Evolutionary conservation across 192 early-diverging fungal species (phyloP).

Genomic region (Coemansia sp.): DNA sequence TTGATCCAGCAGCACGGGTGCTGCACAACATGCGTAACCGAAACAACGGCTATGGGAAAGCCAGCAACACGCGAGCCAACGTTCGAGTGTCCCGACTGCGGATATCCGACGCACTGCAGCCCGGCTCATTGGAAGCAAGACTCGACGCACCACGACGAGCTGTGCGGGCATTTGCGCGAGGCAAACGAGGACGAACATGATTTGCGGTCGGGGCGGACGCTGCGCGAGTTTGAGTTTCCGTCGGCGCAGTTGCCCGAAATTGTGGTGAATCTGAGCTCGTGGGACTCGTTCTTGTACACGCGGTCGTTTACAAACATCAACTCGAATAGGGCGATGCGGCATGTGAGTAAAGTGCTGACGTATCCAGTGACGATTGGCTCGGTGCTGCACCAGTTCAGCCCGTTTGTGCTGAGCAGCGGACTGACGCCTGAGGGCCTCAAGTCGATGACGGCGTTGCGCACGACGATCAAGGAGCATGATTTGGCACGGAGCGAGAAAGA

Average conservation of each 20-base stretch:
- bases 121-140: constrained; percentile 66
- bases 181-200: constrained; percentile 79
- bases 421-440: constrained; percentile 73
- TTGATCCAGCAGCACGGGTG: constrained; percentile 65
- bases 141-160: constrained; percentile 56
- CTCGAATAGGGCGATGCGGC: constrained; percentile 69
- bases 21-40: constrained; percentile 67
- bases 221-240: constrained; percentile 81
- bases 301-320: constrained; percentile 73
- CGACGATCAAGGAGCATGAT: constrained; percentile 55
- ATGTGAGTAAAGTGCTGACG: constrained; percentile 76
- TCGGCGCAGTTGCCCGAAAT: constrained; percentile 69
- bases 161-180: constrained; percentile 64
- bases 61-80: constrained; percentile 53
- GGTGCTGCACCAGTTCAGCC: constrained; percentile 69
- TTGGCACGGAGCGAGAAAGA: constrained; percentile 55
- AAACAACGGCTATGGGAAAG: constrained; percentile 35
- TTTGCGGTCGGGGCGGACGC: constrained; percentile 67
- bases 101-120: constrained; percentile 77
- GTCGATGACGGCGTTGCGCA: constrained; percentile 63
- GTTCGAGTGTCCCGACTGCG: constrained; percentile 75
- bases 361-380: constrained; percentile 78
- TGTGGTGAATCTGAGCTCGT: constrained; percentile 71
- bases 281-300: constrained; percentile 78
- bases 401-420: constrained; percentile 62